Percentiles rank a stretch among this genome's conserved stretches.
Conservation (phyloP, 192 early-diverging fungal genomes). For the Umbelopsis sp. region DNA sequence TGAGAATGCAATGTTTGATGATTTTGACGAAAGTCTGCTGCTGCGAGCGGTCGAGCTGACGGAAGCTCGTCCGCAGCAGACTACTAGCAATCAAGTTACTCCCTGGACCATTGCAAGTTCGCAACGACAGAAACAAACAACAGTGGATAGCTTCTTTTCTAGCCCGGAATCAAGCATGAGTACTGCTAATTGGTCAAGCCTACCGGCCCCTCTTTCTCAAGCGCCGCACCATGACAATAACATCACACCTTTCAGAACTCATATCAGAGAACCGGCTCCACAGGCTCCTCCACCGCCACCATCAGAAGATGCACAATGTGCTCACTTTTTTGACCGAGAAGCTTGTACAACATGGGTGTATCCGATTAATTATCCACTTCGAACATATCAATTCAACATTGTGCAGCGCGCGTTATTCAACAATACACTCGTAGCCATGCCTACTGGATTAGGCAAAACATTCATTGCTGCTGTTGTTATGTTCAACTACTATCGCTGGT, state of each 20-base stretch:
- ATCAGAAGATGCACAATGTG: slow-evolving; percentile 28
- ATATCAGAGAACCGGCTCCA: background rate
- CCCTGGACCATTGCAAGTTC: background rate
- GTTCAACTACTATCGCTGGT: slow-evolving; percentile 91
- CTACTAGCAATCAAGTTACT: background rate
- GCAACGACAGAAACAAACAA: background rate
- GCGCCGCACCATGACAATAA: background rate
- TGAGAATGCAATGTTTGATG: slow-evolving; percentile 11
- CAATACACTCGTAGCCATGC: slow-evolving; percentile 87
- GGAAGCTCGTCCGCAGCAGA: background rate
- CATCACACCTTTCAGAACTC: background rate
- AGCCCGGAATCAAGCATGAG: background rate
- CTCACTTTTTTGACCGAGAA: slow-evolving; percentile 54
- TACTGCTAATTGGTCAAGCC: background rate
- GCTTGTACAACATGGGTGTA: slow-evolving; percentile 72
- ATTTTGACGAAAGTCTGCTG: slow-evolving; percentile 16
- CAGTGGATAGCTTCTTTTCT: slow-evolving; percentile 1
- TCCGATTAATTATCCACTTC: slow-evolving; percentile 68
- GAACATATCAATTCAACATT: slow-evolving; percentile 90
- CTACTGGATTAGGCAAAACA: slow-evolving; percentile 91
- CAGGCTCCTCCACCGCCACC: slow-evolving; percentile 25
- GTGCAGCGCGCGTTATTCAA: slow-evolving; percentile 72
- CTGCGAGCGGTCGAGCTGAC: background rate
- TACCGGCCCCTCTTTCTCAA: background rate
- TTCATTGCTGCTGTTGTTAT: slow-evolving; percentile 95